Base-by-base conservation (phyloP, 768 basidiomycete species). In the Gloeostereum incarnatum region DNA sequence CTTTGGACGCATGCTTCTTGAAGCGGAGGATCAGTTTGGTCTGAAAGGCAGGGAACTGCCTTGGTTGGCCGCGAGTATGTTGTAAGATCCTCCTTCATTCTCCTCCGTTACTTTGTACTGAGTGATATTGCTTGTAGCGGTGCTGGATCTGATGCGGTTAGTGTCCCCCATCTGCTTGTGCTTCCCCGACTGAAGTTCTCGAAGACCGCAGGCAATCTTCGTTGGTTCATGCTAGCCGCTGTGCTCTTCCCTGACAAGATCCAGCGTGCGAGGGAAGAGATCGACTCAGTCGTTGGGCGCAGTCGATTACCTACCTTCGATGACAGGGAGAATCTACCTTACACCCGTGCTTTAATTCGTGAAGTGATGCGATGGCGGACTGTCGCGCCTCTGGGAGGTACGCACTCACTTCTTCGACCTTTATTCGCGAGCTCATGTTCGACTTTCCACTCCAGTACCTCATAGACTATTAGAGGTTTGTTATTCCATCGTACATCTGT, bases 201-300 rank as follows among this genome's bases (percentile, higher is more conserved):
- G 27, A 46, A 42, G 38, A 53, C 53, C 6, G 47, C 44, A 6
- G 45, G 45, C 9, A 43, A 42, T 1, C 31, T 55, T 9, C 29
- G 27, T n/a, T 47, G 47, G n/a, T 50, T 55, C 32, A 39, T 49
- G 17, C 41, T 47, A 11, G 51, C 48, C 7, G 50, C 50, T 45
- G 35, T 43, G 4, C 34, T 42, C 23, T 39, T 45, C 36, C 50
- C 45, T 5, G 46, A 46, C 6, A 32, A 49, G 10, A n/a, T n/a
- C 53, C 47, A 30, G 10, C 35, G 25, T 8, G 50, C 52, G 6
- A 53, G 51, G 36, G 45, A 32, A 5, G 48, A 55, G 36, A 36
- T 54, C 16, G 54, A 52, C 34, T 9, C 14, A 8, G 44, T 51
- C 17, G 34, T 49, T 6, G 49, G 49, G 4, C 8, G 22, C 3